phyloP scores from a whole-genome alignment of 2,329 filamentous ascomycete genomes.

The Botrytis aclada region DNA sequence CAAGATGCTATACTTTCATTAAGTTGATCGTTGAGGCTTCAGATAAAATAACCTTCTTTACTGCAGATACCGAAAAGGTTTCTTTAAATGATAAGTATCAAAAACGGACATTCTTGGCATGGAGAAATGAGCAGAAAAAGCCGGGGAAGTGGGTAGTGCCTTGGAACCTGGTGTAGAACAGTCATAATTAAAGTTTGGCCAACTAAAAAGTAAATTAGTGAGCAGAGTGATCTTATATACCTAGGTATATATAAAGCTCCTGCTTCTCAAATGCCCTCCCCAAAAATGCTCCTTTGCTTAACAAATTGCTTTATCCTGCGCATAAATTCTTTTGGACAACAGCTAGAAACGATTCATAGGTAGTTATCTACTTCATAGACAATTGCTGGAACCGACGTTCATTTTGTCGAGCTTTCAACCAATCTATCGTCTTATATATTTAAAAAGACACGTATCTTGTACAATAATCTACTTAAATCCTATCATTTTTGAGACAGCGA shows the following conservation, averaged over 20 bases:
- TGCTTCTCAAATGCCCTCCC: background rate
- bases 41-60: background rate
- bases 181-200: background rate
- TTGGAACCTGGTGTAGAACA: background rate
- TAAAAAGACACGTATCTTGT: no score
- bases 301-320: background rate
- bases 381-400: no score
- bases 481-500: background rate
- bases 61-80: background rate
- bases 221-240: background rate
- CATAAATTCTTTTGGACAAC: no score
- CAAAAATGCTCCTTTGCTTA: background rate
- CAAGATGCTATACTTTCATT: background rate
- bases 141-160: background rate
- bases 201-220: background rate
- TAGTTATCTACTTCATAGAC: no score
- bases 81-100: background rate
- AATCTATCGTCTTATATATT: background rate
- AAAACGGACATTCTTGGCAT: no score
- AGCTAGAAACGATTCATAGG: no score
- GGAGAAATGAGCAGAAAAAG: background rate
- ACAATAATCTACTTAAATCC: no score
- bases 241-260: background rate
- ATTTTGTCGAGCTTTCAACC: background rate
- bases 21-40: background rate